Percentiles rank a stretch among this genome's conserved stretches.
Evolutionary conservation across 2,329 filamentous ascomycete genomes (phyloP).

Genomic region (Tolypocladium pustulatum): DNA sequence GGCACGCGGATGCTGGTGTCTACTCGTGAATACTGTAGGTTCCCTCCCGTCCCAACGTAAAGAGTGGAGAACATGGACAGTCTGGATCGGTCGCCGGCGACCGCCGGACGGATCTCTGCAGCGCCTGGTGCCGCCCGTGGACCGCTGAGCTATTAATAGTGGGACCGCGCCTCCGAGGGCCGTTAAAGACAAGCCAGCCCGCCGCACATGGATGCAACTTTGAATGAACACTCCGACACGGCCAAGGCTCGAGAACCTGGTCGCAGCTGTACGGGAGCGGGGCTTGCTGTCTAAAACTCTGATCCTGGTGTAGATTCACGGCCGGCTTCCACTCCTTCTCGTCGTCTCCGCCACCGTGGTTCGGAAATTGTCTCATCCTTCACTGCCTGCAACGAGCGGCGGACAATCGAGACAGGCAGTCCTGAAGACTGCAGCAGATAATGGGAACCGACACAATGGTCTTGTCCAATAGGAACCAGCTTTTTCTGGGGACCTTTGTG

Average conservation of each 20-base stretch:
- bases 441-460: neutral
- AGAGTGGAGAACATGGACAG: too few species aligned
- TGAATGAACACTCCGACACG: neutral
- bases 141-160: too few species aligned
- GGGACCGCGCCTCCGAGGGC: neutral
- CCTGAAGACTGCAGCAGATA: neutral
- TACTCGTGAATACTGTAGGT: too few species aligned
- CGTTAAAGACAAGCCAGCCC: neutral
- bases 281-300: neutral
- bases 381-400: too few species aligned
- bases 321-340: neutral
- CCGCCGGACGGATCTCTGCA: slow-evolving; percentile 7
- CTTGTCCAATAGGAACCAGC: slow-evolving; percentile 22
- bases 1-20: too few species aligned
- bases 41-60: too few species aligned
- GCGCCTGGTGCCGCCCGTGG: too few species aligned
- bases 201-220: neutral
- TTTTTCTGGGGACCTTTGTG: slow-evolving; percentile 46
- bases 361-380: neutral
- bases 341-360: neutral
- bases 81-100: slow-evolving; percentile 9
- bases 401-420: neutral
- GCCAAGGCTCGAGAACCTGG: neutral
- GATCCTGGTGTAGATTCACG: neutral
- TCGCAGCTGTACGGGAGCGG: neutral